Conservation (phyloP, 2,329 filamentous ascomycete genomes). For the Chaetomium olivaceum region DNA sequence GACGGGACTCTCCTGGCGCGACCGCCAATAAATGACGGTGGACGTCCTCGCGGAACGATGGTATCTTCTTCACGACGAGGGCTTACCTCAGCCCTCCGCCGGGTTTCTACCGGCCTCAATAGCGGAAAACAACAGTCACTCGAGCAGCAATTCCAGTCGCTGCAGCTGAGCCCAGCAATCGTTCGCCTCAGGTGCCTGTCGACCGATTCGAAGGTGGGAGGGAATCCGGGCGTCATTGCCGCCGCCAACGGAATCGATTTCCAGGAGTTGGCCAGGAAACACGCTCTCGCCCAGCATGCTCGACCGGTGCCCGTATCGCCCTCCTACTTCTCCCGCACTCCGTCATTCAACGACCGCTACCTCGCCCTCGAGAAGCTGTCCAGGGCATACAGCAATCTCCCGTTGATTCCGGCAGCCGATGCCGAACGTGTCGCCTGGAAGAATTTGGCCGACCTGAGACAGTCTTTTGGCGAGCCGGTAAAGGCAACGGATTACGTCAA, state of each 20-base stretch:
- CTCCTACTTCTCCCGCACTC: slow-evolving; percentile 91
- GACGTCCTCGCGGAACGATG: slow-evolving; percentile 31
- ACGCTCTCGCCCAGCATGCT: slow-evolving; percentile 49
- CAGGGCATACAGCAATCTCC: slow-evolving; percentile 71
- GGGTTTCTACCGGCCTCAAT: slow-evolving; percentile 20
- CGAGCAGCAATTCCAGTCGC: slow-evolving; percentile 30
- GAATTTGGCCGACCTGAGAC: slow-evolving; percentile 73
- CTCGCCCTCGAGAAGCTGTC: slow-evolving; percentile 72
- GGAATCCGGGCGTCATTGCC: neutral
- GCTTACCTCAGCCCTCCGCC: slow-evolving; percentile 30
- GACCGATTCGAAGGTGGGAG: slow-evolving; percentile 20
- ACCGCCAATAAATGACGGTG: slow-evolving; percentile 28
- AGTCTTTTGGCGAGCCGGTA: slow-evolving; percentile 69
- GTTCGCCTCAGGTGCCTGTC: slow-evolving; percentile 25
- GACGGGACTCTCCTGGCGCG: slow-evolving; percentile 17
- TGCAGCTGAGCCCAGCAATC: slow-evolving; percentile 20
- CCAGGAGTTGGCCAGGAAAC: slow-evolving; percentile 37
- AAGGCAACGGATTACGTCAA: slow-evolving; percentile 76
- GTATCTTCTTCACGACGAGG: slow-evolving; percentile 29
- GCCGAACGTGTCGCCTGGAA: slow-evolving; percentile 79
- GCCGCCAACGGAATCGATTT: slow-evolving; percentile 28
- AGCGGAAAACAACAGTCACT: slow-evolving; percentile 26
- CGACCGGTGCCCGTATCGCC: slow-evolving; percentile 81
- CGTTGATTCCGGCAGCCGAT: slow-evolving; percentile 63
- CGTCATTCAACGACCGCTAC: slow-evolving; percentile 82